Base-by-base conservation (phyloP, 2,329 filamentous ascomycete species). In the Calonectria pteridis region DNA sequence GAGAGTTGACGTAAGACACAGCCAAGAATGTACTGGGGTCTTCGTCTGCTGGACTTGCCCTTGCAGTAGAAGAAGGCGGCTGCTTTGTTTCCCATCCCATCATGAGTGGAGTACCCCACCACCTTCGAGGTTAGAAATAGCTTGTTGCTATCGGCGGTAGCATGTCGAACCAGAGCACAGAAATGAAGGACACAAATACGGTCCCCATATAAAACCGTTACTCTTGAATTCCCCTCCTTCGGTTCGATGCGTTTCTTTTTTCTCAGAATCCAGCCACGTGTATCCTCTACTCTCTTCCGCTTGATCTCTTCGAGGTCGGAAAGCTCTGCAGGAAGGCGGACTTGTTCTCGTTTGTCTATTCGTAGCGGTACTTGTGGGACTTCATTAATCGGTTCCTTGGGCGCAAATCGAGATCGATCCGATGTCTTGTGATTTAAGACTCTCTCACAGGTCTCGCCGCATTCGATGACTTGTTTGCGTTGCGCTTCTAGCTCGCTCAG, bases 391-490 rank as follows among this genome's bases (percentile, higher is more conserved):
- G 35, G 31, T 37, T 7, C 6, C 18, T 13, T 6, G 28, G 16
- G 55, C 6, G n/a, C 26, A 26, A 13, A 6, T 18, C 7, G 31
- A 59, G 55, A 35, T 26, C 16, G 9, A 18, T 37, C 13, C 6
- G 33, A 37, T 23, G 26, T 59, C n/a, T 13, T 59, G n/a, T 37
- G 11, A 59, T 59, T 59, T 14, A 59, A 59, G 10, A 37, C 55
- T 9, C 33, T 26, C 14, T 59, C 55, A 26, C n/a, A 59, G 33
- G 14, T 2, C 33, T 59, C 55, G 4, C 55, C 31, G 14, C n/a
- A 23, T 59, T 59, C n/a, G n/a, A 59, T 59, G n/a, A 59, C 55
- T 26, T 59, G 55, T 26, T 59, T 59, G 20, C n/a, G 55, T 37
- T 59, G 55, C 0, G 55, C 55, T 28, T 59, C 55, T 11, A 59